These are phyloP conservation scores for Rosa hybrid DNA, from an alignment of 331 rosid genomes.

Conservation along the genomic window DNA sequence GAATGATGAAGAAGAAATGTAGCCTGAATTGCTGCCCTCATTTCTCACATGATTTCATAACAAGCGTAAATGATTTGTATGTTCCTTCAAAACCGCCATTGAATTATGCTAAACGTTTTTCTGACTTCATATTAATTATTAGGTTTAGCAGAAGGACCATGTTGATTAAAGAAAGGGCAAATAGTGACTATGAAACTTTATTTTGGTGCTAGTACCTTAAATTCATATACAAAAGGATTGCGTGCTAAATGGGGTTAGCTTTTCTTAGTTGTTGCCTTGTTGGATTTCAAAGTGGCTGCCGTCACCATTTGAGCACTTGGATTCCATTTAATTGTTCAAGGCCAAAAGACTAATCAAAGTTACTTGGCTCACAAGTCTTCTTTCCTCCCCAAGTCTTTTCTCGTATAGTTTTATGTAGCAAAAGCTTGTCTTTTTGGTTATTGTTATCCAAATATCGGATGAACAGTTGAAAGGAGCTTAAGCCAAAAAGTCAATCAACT, in stretches of 20 bases:
- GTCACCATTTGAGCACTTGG: not conserved
- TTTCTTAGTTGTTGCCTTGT: constrained; percentile 14
- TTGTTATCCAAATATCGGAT: constrained; percentile 2
- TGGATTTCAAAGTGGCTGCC: constrained; percentile 11
- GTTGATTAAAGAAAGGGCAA: not conserved
- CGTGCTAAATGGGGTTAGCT: not conserved
- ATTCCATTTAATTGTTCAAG: not conserved
- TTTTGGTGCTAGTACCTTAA: not conserved
- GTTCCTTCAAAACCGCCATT: not conserved
- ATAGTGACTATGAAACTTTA: not conserved
- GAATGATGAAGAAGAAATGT: constrained; percentile 5
- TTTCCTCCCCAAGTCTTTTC: not conserved
- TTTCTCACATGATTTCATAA: constrained; percentile 13
- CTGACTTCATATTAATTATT: not conserved
- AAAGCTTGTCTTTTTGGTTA: not conserved
- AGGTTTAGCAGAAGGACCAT: not conserved
- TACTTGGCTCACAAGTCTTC: constrained; percentile 3
- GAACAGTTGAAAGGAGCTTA: not conserved
- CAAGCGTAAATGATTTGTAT: not conserved
- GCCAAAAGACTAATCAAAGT: not conserved
- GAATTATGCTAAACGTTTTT: not conserved
- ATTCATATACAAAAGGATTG: constrained; percentile 2
- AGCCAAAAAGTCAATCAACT: not conserved
- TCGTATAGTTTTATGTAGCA: not conserved
- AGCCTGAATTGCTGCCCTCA: not conserved